Evolutionary conservation across 176 grass and related monocot species (phyloP), one percentile per base, ranked within the genome.

Genomic region (Cymbopogon citratus): DNA sequence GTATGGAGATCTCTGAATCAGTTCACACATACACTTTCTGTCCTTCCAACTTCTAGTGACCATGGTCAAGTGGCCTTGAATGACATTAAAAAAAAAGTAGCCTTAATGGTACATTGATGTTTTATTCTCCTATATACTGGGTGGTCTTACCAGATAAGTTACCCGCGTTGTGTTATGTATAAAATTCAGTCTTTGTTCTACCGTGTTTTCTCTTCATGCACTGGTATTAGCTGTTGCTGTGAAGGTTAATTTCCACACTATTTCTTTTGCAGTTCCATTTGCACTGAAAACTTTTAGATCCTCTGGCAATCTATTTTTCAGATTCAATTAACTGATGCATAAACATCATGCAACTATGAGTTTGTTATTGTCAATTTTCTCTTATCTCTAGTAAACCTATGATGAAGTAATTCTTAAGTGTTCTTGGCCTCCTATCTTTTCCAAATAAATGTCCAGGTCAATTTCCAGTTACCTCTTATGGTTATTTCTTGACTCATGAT

Each of bases 391-490:
- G 1, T 1, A 59, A 70, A 36, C 33, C 46, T 57, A 57, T 1
- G 2, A 60, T 81, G 40, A 44, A 43, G 9, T 63, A 60, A 19
- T 63, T 59, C 60, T 56, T 74, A 14, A 78, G 23, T 29, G 21
- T 28, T 26, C 49, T 81, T 83, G 45, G 49, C 35, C 38, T 13
- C n/a, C 54, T 69, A 23, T 56, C 54, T 24, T 66, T 21, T 6
- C 75, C 31, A 3, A 83, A 46, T 69, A 31, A 70, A 83, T 51
- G 35, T 49, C 19, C 73, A 87, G 87, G 68, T 85, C 82, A 66
- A 41, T 89, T 91, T 66, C 65, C 73, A 59, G 84, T 89, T 65
- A 79, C 84, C 10, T 65, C 86, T 18, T 83, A 83, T 83, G 92
- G 81, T 60, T 57, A 7, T 54, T 54, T 54, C 51, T 54, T 54